These are phyloP conservation scores for Plasmodium knowlesi DNA, from an alignment of 169 alveolate genomes.

Conservation along the genomic window DNA sequence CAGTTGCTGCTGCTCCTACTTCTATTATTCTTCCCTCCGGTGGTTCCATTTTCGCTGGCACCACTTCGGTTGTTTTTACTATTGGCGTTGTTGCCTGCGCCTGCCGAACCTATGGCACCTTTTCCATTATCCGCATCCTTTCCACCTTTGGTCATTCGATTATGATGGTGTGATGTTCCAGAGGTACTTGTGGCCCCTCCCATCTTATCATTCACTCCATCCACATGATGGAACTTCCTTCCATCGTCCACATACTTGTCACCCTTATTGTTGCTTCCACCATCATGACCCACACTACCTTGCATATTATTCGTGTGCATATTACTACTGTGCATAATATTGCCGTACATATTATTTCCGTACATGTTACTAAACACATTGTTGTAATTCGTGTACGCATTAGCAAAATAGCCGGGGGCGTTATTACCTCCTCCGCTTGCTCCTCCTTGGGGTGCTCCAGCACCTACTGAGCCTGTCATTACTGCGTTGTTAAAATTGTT, in stretches of 20 bases:
- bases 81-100: neutral
- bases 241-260: conserved; percentile 20
- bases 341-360: neutral
- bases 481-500: conserved; percentile 6
- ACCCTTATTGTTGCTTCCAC: neutral
- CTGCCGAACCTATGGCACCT: neutral
- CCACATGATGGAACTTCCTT: neutral
- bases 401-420: neutral
- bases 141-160: neutral
- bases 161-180: neutral
- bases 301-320: neutral
- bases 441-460: neutral
- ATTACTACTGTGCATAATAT: neutral
- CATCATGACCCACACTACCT: neutral
- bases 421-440: neutral
- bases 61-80: neutral
- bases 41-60: neutral
- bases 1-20: neutral
- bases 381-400: conserved; percentile 1
- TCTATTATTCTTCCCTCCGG: neutral
- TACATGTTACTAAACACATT: neutral
- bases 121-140: conserved; percentile 10
- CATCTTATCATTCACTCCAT: conserved; percentile 5
- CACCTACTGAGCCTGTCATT: neutral
- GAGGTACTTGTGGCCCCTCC: neutral